Percentiles rank a stretch among this genome's conserved stretches.
These are phyloP conservation scores for Taphrina populina DNA, from an alignment of 1,139 yeast species.

Conservation along the genomic window DNA sequence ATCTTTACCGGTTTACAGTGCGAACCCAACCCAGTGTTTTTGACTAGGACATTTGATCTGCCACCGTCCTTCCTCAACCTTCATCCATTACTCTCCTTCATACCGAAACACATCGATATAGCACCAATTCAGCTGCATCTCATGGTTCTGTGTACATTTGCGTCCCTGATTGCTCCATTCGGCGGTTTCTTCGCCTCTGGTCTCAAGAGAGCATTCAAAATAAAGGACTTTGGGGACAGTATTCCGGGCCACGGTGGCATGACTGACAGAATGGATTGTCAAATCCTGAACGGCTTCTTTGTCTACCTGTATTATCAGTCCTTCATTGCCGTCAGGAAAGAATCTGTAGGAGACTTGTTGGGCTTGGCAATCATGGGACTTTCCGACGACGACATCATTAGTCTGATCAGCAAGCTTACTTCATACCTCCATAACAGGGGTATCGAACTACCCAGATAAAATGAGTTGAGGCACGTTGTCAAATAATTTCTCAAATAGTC, in stretches of 20 bases:
- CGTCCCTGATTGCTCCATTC: conserved; percentile 95
- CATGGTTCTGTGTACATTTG: conserved; percentile 82
- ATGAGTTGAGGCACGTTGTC: no score
- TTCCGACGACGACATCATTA: conserved; percentile 62
- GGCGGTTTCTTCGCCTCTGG: conserved; percentile 99
- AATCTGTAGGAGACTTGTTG: conserved; percentile 68
- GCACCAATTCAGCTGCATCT: conserved; percentile 92
- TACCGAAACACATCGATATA: conserved; percentile 52
- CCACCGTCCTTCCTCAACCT: conserved; percentile 49
- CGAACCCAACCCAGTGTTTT: conserved; percentile 81
- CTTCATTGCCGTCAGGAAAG: conserved; percentile 67
- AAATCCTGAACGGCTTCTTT: conserved; percentile 95
- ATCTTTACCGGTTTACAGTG: conserved; percentile 67
- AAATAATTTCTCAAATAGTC: no score
- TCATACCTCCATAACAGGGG: conserved; percentile 51
- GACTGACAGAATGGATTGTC: conserved; percentile 97
- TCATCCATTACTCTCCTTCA: conserved; percentile 55
- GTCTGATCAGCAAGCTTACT: conserved; percentile 61
- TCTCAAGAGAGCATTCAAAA: conserved; percentile 92
- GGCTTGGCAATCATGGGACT: conserved; percentile 75
- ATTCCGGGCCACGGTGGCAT: conserved; percentile 99
- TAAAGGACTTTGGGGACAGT: conserved; percentile 87
- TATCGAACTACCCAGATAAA: background rate
- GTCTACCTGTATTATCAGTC: conserved; percentile 89
- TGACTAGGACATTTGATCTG: conserved; percentile 71